These are phyloP conservation scores for Salvia rosmarinus DNA, from an alignment of 257 asterid species.

Conservation along the genomic window DNA sequence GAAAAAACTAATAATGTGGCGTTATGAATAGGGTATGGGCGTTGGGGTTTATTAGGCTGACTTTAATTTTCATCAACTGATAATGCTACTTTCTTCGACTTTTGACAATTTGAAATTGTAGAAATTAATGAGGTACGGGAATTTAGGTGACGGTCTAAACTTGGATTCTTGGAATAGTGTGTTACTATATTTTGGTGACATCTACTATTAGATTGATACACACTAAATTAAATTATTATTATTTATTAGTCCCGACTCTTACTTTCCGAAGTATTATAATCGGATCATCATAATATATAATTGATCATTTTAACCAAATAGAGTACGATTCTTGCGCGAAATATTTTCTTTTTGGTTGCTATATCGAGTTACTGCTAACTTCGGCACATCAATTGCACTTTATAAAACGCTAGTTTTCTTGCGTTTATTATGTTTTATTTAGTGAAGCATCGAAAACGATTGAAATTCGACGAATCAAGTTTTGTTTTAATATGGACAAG, in stretches of 20 bases:
- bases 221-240: too few relatives aligned
- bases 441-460: conserved; percentile 27
- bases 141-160: not conserved
- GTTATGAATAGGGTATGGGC: not conserved
- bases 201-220: too few relatives aligned
- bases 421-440: not conserved
- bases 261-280: too few relatives aligned
- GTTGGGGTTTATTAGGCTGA: conserved; percentile 5
- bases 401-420: not conserved
- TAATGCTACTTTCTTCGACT: not conserved
- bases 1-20: not conserved
- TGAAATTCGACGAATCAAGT: too few relatives aligned
- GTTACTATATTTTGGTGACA: too few relatives aligned
- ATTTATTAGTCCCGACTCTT: too few relatives aligned
- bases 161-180: not conserved
- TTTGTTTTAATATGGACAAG: too few relatives aligned
- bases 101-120: not conserved
- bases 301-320: too few relatives aligned
- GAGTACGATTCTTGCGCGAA: too few relatives aligned
- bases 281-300: too few relatives aligned
- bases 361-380: too few relatives aligned
- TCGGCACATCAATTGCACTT: not conserved
- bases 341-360: too few relatives aligned
- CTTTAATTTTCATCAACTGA: not conserved
- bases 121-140: not conserved